Base-by-base conservation (phyloP, 345 rosid genomes). In the Geranium rotundifolium region DNA sequence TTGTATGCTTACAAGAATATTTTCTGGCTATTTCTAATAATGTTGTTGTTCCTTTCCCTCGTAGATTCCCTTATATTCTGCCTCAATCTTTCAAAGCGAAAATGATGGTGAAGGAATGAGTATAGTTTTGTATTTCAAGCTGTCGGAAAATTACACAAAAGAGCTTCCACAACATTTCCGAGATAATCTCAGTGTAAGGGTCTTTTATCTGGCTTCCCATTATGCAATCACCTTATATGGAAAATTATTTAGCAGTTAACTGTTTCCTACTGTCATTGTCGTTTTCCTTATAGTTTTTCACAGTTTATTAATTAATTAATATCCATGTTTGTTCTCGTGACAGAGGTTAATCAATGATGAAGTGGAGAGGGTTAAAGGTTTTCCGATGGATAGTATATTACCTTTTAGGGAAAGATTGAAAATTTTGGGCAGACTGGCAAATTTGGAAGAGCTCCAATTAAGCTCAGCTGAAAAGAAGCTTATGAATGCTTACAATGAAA, bases 361-460 rank as follows among this genome's bases (percentile, higher is more conserved):
- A 75, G 96, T 79, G 55, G 99, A 95, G 77, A 90, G 80, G 76
- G 92, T 90, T 61, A 86, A 82, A 75, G 91, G 95, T 59, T 95
- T 95, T 67, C 88, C 97, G 17, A 63, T 88, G 71, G 99, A 90
- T 69, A 57, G 88, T n/a, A 81, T 80, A 17, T 82, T 67, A 3
- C 75, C 96, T 31, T 86, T 86, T 57, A 82, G 96, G 52, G 99
- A 93, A 73, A 85, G 99, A 71, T 72, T 93, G 76, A 88, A 93
- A 82, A 95, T 93, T 65, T 72, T 95, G 73, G 97, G 99, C 30
- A 95, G 97, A 29, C 88, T 95, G 70, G 95, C 73, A 63, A 95
- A 95, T 61, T 83, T 90, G 50, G 95, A 95, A 67, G 97, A 85
- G 72, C 96, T 93, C 59, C 90, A 86, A 68, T 64, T 93, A 70